Conservation (phyloP, 2,329 filamentous ascomycete genomes). For the Dissoconium aciculare region DNA sequence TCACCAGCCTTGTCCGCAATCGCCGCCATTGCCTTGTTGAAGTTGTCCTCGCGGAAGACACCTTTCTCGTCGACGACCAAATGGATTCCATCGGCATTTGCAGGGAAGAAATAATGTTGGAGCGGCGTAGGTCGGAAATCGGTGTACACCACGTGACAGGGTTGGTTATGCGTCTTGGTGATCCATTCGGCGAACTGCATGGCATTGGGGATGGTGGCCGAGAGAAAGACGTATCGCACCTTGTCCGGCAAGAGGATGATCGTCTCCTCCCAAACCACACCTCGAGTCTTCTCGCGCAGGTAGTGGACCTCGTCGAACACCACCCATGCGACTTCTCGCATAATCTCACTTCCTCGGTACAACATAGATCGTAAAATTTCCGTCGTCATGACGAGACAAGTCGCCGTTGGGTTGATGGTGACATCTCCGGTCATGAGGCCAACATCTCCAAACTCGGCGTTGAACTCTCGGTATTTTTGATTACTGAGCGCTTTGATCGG, state of each 20-base stretch:
- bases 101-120: constrained; percentile 95
- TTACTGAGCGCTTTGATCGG: constrained; percentile 98
- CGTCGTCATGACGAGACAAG: constrained; percentile 96
- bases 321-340: constrained; percentile 98
- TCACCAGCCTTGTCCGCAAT: constrained; percentile 79
- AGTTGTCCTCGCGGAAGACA: constrained; percentile 90
- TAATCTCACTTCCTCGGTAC: constrained; percentile 95
- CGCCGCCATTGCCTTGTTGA: constrained; percentile 84
- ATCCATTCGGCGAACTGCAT: constrained; percentile 99
- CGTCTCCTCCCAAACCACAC: constrained; percentile 98
- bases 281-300: constrained; percentile 80
- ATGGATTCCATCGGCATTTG: constrained; percentile 82
- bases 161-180: constrained; percentile 91
- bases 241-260: constrained; percentile 97
- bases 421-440: constrained; percentile 98
- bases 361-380: constrained; percentile 98
- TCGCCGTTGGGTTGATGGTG: constrained; percentile 96
- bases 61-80: constrained; percentile 94
- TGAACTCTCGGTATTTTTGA: constrained; percentile 96
- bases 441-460: constrained; percentile 88
- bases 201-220: constrained; percentile 93
- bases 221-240: constrained; percentile 95
- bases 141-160: constrained; percentile 97
- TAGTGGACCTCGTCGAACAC: constrained; percentile 98
- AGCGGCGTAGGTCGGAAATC: constrained; percentile 93